Evolutionary conservation across 2,329 filamentous ascomycete species (phyloP).

Genomic region (Apiospora hydei): DNA sequence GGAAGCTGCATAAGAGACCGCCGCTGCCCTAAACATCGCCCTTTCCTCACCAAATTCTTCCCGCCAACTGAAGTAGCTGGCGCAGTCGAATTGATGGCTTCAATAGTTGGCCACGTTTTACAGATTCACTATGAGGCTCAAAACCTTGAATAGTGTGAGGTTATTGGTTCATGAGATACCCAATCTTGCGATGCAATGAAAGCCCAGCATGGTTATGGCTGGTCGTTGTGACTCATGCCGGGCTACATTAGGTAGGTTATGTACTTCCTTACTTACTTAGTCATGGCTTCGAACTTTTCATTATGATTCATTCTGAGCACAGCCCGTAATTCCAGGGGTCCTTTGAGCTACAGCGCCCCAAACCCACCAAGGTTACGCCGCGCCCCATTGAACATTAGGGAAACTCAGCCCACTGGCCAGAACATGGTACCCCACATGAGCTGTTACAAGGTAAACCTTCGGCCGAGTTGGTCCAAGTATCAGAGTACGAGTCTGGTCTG

Average conservation of each 20-base stretch:
- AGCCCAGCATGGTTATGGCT: not conserved
- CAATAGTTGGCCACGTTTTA: not conserved
- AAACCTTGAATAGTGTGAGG: not conserved
- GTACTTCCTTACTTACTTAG: no score
- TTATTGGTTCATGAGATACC: not conserved
- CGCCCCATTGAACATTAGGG: not conserved
- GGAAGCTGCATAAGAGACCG: no score
- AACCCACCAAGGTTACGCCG: not conserved
- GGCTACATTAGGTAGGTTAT: not conserved
- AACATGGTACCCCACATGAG: not conserved
- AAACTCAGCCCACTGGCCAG: not conserved
- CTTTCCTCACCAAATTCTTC: not conserved
- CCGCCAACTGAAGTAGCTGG: not conserved
- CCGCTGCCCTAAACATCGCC: no score
- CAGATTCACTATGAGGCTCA: not conserved
- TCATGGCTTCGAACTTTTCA: not conserved
- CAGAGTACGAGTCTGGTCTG: not conserved
- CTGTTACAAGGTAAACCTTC: not conserved
- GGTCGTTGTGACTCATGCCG: conserved; percentile 5
- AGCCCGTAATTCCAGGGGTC: conserved; percentile 7
- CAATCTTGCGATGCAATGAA: not conserved
- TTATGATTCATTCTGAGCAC: conserved; percentile 15
- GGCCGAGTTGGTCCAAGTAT: not conserved
- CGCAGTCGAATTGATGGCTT: not conserved
- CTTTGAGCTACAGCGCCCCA: not conserved